Base-by-base conservation (phyloP, 495 filamentous ascomycete species). In the Aspergillus nidulans region DNA sequence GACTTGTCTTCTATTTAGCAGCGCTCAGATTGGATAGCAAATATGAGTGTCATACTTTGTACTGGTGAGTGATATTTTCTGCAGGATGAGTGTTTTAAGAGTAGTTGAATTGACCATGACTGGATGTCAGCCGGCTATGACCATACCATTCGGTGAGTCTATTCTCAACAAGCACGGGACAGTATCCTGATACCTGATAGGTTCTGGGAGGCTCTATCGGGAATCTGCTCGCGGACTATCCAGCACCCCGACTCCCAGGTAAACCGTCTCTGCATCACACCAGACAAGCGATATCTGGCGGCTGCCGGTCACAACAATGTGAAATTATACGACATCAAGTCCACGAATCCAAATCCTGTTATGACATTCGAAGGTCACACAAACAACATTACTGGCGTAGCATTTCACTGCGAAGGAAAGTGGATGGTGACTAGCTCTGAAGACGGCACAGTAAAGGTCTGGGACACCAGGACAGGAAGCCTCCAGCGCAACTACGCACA, bases 371-470 rank as follows among this genome's bases (percentile, higher is more conserved):
- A 97, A 55, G 94, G 94, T 45, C 94, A 98, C 68, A 95, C 90
- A 15, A 87, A 84, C 59, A 98, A 98, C 61, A 84, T 98, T 66
- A 98, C 94, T 0, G 94, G 95, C 4, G 87, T 98, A 23, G 94
- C 91, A 21, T 98, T 97, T 65, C 94, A 98, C 69, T 96, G 91
- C 63, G 94, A 98, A 67, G 91, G 91, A 10, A 97, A 97, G 72
- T 98, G 94, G 94, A 97, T 98, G 91, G 92, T 97, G n/a, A 98
- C 94, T 4, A 94, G 89, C 71, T 95, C 90, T 34, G 94, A 98
- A 68, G 94, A 98, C 63, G 89, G 92, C 45, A 95, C 91, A 7
- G 92, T 98, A 58, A 97, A 97, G 77, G 95, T 98, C 42, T 98
- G 94, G 94, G 95, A 98, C 68, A 97, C 92, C 6, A 81, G 95